These are phyloP conservation scores for Fusarium virguliforme DNA, from an alignment of 2,329 filamentous ascomycete genomes.

Conservation along the genomic window DNA sequence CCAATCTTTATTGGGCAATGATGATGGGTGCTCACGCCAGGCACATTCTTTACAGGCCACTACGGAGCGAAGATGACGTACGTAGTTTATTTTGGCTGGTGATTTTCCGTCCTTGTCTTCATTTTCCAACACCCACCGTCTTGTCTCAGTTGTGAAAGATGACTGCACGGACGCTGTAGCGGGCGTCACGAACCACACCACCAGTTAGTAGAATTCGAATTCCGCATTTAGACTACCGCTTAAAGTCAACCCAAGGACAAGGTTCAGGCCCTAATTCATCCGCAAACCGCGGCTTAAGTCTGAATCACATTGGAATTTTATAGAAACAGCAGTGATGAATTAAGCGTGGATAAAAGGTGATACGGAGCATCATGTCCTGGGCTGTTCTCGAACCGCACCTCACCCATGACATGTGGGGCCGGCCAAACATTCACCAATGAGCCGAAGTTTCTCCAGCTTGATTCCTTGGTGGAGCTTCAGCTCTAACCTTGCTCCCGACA, in stretches of 20 bases:
- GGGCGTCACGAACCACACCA: conserved; percentile 2
- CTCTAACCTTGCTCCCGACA: conserved; percentile 18
- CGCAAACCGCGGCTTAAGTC: background rate
- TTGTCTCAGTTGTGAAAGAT: background rate
- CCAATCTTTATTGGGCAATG: background rate
- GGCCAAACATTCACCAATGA: background rate
- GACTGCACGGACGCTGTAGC: background rate
- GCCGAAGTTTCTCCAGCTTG: conserved; percentile 43
- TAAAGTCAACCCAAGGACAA: background rate
- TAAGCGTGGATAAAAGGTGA: background rate
- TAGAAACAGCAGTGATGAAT: conserved; percentile 1
- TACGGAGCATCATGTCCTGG: background rate
- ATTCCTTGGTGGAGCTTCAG: conserved; percentile 15
- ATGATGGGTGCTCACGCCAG: conserved; percentile 3
- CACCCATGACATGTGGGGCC: background rate
- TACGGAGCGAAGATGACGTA: background rate
- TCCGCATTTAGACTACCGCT: background rate
- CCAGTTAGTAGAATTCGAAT: background rate
- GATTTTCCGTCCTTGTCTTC: background rate
- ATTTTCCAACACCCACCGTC: background rate
- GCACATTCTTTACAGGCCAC: background rate
- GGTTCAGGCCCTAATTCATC: background rate
- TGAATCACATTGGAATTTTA: background rate
- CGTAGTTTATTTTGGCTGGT: background rate
- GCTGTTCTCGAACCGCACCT: background rate